Percentiles rank a stretch among this genome's conserved stretches.
These are phyloP conservation scores for Globomyces sp. DNA, from an alignment of 371 early-diverging fungal species.

Conservation along the genomic window DNA sequence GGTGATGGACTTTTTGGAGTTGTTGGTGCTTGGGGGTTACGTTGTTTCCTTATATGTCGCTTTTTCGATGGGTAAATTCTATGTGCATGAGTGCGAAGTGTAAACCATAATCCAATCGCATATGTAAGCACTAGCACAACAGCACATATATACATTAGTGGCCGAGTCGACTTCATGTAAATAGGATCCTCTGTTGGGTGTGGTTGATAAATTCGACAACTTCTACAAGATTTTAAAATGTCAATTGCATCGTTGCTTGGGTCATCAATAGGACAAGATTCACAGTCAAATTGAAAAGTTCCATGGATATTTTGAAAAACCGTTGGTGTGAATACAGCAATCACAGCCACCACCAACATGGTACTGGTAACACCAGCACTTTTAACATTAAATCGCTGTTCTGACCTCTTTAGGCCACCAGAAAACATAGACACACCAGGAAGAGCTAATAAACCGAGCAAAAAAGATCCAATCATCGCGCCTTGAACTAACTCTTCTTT, in stretches of 20 bases:
- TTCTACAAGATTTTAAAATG: slow-evolving; percentile 20
- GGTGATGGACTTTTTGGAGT: background rate
- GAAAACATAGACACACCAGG: slow-evolving; percentile 94
- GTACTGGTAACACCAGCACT: slow-evolving; percentile 93
- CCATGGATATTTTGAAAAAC: slow-evolving; percentile 92
- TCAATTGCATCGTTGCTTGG: background rate
- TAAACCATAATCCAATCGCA: slow-evolving; percentile 89
- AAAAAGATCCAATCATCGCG: slow-evolving; percentile 85
- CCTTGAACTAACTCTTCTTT: slow-evolving; percentile 90
- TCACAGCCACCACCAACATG: slow-evolving; percentile 90
- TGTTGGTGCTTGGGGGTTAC: slow-evolving; percentile 11
- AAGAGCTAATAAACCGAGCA: slow-evolving; percentile 84
- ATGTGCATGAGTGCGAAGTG: slow-evolving; percentile 86
- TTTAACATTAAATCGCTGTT: slow-evolving; percentile 91
- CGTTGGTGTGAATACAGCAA: slow-evolving; percentile 92
- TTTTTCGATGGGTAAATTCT: slow-evolving; percentile 69
- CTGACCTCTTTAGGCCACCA: slow-evolving; percentile 85
- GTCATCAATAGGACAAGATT: slow-evolving; percentile 36
- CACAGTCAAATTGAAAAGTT: slow-evolving; percentile 55
- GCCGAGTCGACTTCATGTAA: slow-evolving; percentile 74
- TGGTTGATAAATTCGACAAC: slow-evolving; percentile 51
- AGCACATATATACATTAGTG: slow-evolving; percentile 88
- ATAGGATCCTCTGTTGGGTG: slow-evolving; percentile 79
- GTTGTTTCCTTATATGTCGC: slow-evolving; percentile 23
- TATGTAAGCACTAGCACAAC: slow-evolving; percentile 82